Percentiles rank a stretch among this genome's conserved stretches.
Conservation (phyloP, 1,139 yeast genomes). For the Chernovozyma aurita region DNA sequence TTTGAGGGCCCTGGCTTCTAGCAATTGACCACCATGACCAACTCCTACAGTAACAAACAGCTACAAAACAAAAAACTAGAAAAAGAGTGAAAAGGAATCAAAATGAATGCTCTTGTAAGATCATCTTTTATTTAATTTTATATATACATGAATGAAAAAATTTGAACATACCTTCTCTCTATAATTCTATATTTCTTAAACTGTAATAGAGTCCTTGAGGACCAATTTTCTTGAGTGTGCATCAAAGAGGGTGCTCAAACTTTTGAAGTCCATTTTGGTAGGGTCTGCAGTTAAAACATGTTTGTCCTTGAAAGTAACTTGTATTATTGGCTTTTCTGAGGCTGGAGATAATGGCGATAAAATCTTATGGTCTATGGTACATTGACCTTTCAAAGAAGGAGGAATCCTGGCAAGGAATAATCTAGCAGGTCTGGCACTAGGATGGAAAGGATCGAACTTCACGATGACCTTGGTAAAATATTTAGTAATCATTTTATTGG, state of each 20-base stretch:
- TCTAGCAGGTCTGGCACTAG: constrained; percentile 78
- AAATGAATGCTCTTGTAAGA: no score
- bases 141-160: no score
- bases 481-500: constrained; percentile 87
- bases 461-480: constrained; percentile 76
- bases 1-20: no score
- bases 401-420: constrained; percentile 79
- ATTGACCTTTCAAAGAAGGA: constrained; percentile 51
- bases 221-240: constrained; percentile 68
- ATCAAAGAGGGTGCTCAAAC: constrained; percentile 55
- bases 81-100: no score
- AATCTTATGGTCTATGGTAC: constrained; percentile 52
- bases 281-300: constrained; percentile 69
- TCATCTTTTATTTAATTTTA: no score
- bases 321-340: constrained; percentile 51
- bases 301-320: constrained; percentile 82
- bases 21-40: no score
- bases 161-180: no score
- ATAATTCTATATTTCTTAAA: constrained; percentile 9
- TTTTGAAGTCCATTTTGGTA: constrained; percentile 43
- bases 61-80: no score
- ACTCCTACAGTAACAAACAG: no score
- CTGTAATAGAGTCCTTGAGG: constrained; percentile 56
- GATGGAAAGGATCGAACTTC: constrained; percentile 71
- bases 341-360: constrained; percentile 35